Conservation (phyloP, 1,284 basidiomycete species). For the Mycosarcoma mackinlayi region DNA sequence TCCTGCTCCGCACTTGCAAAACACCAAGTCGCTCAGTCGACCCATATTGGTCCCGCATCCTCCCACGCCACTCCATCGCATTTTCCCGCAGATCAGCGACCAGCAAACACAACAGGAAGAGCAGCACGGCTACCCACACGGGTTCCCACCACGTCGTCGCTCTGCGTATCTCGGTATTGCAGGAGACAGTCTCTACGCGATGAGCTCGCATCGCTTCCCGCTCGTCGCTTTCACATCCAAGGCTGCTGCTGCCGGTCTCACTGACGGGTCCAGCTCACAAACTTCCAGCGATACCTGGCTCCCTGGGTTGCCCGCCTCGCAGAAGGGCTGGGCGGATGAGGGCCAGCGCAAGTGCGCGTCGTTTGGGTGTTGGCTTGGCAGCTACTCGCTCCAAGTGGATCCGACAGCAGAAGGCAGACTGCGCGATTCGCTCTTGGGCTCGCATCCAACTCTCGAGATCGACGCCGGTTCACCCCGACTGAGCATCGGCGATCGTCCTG, state of each 20-base stretch:
- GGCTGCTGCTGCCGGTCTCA: constrained; percentile 30
- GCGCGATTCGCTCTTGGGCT: constrained; percentile 36
- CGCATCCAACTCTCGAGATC: constrained; percentile 39
- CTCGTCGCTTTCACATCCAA: constrained; percentile 53
- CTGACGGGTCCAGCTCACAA: constrained; percentile 22
- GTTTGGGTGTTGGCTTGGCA: constrained; percentile 60
- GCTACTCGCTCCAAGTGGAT: constrained; percentile 48
- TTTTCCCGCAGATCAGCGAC: constrained; percentile 51
- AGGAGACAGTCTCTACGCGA: constrained; percentile 59
- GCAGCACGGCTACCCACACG: background rate
- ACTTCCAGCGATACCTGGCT: constrained; percentile 11
- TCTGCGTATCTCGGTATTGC: constrained; percentile 60
- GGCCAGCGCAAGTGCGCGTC: constrained; percentile 46
- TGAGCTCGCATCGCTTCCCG: constrained; percentile 56
- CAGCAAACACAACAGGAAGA: constrained; percentile 8
- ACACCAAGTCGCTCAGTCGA: constrained; percentile 46
- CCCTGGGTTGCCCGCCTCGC: constrained; percentile 29
- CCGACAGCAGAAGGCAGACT: constrained; percentile 33
- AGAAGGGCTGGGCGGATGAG: constrained; percentile 40
- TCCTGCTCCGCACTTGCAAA: constrained; percentile 47
- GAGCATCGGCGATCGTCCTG: constrained; percentile 40
- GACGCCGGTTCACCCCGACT: constrained; percentile 32
- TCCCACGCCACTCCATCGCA: constrained; percentile 35
- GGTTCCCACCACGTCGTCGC: constrained; percentile 13
- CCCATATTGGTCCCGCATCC: constrained; percentile 58